Evolutionary conservation across 306 rosid genomes (phyloP), one percentile per base, ranked within the genome.

Genomic region (Corylus avellana): DNA sequence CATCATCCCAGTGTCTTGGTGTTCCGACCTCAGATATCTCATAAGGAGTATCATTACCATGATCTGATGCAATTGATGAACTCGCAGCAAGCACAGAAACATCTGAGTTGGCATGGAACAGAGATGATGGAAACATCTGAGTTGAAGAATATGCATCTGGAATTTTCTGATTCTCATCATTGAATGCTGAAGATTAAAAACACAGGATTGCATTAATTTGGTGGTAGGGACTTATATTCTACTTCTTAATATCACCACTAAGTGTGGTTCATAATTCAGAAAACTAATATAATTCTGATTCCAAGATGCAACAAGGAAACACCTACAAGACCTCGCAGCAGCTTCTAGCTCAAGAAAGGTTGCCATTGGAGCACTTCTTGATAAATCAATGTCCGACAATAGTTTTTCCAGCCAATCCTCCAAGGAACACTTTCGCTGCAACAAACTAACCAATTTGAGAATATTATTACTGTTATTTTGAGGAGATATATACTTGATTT

Each of bases 291-390:
- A 77, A 44, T 16, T 37, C 35, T 4, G 63, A 70, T 69, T 77
- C 70, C 16, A 73, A 80, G 55, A 72, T 78, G 78, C 64, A 50
- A 66, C 67, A 73, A 82, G 77, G 80, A 74, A 79, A 85, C 83
- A 87, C 92, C 76, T 88, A 95, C 98, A 87, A 47, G 92, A 88
- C 82, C 98, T 89, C 80, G 87, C 98, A 81, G 98, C 92, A 80
- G 98, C 98, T 90, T 95, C 98, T 51, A 95, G 95, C 91, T 95
- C 98, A 66, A 95, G 96, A 87, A 92, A 92, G 13, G 84, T 87
- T 50, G 97, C 98, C 58, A 85, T 89, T 16, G 87, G 85, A 42
- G 86, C 92, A 90, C 97, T 95, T 90, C 98, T 89, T 62, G 98
- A 92, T 79, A 92, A 57, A 54, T 88, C 92, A 79, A 95, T 90